Percentiles rank a stretch among this genome's conserved stretches.
Conservation (phyloP, 2,329 filamentous ascomycete genomes). For the Sporothrix luriei region DNA sequence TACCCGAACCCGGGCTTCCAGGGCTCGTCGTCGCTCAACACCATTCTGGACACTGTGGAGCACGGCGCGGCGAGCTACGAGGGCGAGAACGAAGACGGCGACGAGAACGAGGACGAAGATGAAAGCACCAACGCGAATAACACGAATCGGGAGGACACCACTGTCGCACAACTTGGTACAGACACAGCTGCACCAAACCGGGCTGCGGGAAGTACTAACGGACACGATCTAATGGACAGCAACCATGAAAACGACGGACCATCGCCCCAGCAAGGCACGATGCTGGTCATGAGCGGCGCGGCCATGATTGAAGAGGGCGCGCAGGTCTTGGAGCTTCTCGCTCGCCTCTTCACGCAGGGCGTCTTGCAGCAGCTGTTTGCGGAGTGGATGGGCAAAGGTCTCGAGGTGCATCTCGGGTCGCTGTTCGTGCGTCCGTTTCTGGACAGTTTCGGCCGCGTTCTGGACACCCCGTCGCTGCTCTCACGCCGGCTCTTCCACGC, state of each 20-base stretch:
- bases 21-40: conserved; percentile 27
- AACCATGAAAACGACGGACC: not conserved
- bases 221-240: not conserved
- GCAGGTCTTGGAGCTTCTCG: conserved; percentile 25
- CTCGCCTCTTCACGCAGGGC: conserved; percentile 17
- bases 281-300: conserved; percentile 29
- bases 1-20: conserved; percentile 31
- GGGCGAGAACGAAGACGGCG: not conserved
- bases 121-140: not conserved
- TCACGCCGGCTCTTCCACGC: conserved; percentile 29
- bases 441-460: conserved; percentile 13
- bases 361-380: conserved; percentile 26
- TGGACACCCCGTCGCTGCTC: conserved; percentile 5
- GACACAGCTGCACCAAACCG: not conserved
- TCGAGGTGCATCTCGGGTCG: conserved; percentile 29
- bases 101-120: not conserved
- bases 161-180: too few relatives aligned
- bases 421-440: conserved; percentile 26
- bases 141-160: too few relatives aligned
- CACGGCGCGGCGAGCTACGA: conserved; percentile 24
- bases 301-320: conserved; percentile 31
- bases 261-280: not conserved
- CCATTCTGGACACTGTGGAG: conserved; percentile 29
- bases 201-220: not conserved
- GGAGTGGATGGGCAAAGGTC: conserved; percentile 29